A percentile compares a stretch with the other conserved stretches of the same genome.
Evolutionary conservation across 140 eudicot species (phyloP).

Genomic region (Erigeron philadelphicus): DNA sequence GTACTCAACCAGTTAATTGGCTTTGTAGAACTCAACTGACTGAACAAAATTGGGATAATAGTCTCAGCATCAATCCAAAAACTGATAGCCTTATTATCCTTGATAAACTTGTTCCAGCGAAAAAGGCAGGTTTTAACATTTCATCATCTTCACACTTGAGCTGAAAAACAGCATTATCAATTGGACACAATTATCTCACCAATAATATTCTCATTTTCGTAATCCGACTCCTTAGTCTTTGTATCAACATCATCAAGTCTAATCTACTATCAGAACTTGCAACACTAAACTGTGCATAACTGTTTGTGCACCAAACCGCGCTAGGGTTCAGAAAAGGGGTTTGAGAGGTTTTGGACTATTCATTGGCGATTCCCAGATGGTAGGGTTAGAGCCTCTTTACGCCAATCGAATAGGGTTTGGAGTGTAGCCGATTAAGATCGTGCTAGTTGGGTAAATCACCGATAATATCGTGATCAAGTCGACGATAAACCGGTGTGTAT

Average conservation of each 20-base stretch:
- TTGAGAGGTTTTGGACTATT: too few species aligned
- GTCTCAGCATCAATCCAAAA: conserved; percentile 59
- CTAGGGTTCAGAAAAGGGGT: too few species aligned
- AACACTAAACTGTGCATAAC: conserved; percentile 43
- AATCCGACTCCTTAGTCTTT: conserved; percentile 27
- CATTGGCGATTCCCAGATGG: too few species aligned
- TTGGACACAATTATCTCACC: conserved; percentile 38
- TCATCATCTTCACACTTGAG: conserved; percentile 69
- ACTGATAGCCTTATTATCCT: conserved; percentile 32
- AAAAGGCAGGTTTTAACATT: conserved; percentile 44
- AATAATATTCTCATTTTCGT: conserved; percentile 30
- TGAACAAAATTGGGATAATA: conserved; percentile 43
- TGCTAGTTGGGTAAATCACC: too few species aligned
- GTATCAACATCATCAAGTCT: conserved; percentile 44
- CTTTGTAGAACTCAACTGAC: conserved; percentile 49
- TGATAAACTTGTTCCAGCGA: conserved; percentile 35
- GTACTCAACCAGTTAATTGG: conserved; percentile 50
- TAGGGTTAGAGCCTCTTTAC: too few species aligned
- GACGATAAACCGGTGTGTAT: too few species aligned
- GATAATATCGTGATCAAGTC: too few species aligned
- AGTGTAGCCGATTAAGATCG: too few species aligned
- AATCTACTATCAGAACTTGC: conserved; percentile 49
- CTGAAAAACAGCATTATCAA: conserved; percentile 53
- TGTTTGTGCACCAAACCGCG: too few species aligned
- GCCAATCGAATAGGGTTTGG: too few species aligned